A percentile compares a stretch with the other conserved stretches of the same genome.
These are phyloP conservation scores for Candida insectalens DNA, from an alignment of 805 yeast genomes.

Conservation along the genomic window DNA sequence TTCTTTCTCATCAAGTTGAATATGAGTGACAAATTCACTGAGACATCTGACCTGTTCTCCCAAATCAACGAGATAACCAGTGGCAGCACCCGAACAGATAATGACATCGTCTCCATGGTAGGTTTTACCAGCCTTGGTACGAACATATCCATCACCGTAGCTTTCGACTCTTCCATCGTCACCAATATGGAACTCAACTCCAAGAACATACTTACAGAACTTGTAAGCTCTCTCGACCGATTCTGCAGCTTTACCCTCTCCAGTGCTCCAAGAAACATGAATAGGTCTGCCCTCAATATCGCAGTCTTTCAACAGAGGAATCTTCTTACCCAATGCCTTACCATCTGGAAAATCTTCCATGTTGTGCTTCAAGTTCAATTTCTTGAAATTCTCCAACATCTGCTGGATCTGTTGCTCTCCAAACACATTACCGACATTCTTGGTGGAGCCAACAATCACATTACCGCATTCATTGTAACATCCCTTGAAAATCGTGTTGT, in stretches of 20 bases:
- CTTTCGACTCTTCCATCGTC: conserved; percentile 12
- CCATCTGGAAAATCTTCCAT: conserved; percentile 24
- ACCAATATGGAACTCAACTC: conserved; percentile 29
- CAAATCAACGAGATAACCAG: not conserved
- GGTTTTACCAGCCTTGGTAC: not conserved
- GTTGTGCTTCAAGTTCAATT: no score
- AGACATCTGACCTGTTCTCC: not conserved
- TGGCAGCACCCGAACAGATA: not conserved
- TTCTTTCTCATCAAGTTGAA: conserved; percentile 27
- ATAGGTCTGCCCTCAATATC: conserved; percentile 5
- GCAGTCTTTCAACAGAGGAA: conserved; percentile 11
- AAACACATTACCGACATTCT: no score
- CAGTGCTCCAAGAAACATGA: conserved; percentile 20
- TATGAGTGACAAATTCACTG: conserved; percentile 29
- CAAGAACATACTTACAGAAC: conserved; percentile 20
- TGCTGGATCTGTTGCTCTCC: no score
- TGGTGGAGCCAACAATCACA: no score
- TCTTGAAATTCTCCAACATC: no score
- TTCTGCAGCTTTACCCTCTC: conserved; percentile 33
- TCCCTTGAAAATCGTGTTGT: conserved; percentile 20
- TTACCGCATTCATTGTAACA: conserved; percentile 32
- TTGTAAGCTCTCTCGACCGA: conserved; percentile 27
- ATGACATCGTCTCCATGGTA: not conserved
- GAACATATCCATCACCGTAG: not conserved
- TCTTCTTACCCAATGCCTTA: conserved; percentile 18